Conservation (phyloP, 768 basidiomycete species). For the Lactifluus subvellereus region DNA sequence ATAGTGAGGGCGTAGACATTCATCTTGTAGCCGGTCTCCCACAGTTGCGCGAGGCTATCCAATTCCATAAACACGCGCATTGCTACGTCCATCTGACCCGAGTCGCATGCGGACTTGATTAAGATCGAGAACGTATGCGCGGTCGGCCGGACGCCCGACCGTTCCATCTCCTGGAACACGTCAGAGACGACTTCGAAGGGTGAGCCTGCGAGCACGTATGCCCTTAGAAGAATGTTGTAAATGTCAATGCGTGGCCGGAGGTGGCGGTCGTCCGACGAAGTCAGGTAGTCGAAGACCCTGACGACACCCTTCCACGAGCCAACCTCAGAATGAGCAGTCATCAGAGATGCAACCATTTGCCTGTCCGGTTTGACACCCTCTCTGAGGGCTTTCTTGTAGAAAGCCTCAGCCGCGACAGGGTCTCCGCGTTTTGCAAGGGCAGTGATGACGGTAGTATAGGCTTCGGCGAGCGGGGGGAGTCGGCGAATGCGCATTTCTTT, state of each 20-base stretch:
- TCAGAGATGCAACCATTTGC: slow-evolving; percentile 59
- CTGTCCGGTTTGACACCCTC: slow-evolving; percentile 60
- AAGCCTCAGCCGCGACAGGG: slow-evolving; percentile 54
- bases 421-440: slow-evolving; percentile 60
- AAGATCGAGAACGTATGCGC: slow-evolving; percentile 62
- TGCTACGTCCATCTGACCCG: slow-evolving; percentile 58
- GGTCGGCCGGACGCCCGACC: slow-evolving; percentile 50
- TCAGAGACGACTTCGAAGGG: slow-evolving; percentile 60
- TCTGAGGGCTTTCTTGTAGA: slow-evolving; percentile 57
- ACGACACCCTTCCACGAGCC: slow-evolving; percentile 77
- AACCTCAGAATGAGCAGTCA: slow-evolving; percentile 79
- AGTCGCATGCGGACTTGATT: slow-evolving; percentile 77
- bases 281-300: slow-evolving; percentile 59
- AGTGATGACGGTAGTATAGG: slow-evolving; percentile 66
- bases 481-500: slow-evolving; percentile 54
- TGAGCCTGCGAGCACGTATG: slow-evolving; percentile 74
- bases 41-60: slow-evolving; percentile 40
- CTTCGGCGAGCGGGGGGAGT: slow-evolving; percentile 41
- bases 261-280: slow-evolving; percentile 32
- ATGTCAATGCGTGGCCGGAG: slow-evolving; percentile 50
- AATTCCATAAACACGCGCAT: slow-evolving; percentile 63
- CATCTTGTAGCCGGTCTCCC: slow-evolving; percentile 38
- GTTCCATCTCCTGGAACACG: slow-evolving; percentile 53
- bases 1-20: slow-evolving; percentile 64
- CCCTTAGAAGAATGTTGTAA: slow-evolving; percentile 77